Conservation (phyloP, 2,329 filamentous ascomycete species). For the Lachnellula arida region DNA sequence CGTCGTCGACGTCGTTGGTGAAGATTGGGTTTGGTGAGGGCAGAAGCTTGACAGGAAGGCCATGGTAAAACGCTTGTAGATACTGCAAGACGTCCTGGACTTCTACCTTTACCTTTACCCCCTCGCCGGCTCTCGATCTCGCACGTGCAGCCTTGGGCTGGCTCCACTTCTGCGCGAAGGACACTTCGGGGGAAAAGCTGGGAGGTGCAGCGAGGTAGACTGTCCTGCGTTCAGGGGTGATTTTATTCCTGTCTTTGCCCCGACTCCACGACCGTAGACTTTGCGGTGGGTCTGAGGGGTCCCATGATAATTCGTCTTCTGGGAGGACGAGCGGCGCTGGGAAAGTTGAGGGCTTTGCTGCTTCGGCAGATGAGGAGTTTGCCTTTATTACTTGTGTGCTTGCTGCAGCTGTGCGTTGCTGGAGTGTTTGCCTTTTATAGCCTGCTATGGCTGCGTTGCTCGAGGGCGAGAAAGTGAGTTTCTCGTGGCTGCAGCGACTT, state of each 20-base stretch:
- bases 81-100: conserved; percentile 19
- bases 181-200: conserved; percentile 3
- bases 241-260: conserved; percentile 18
- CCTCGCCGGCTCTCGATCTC: neutral
- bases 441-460: conserved; percentile 1
- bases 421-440: conserved; percentile 7
- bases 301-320: conserved; percentile 21
- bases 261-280: conserved; percentile 22
- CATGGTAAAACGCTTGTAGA: conserved; percentile 25
- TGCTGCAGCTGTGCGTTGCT: conserved; percentile 7
- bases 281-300: conserved; percentile 20
- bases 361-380: neutral
- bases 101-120: conserved; percentile 5
- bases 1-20: conserved; percentile 8
- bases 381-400: neutral
- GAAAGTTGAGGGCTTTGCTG: conserved; percentile 11
- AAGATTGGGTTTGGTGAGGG: conserved; percentile 13
- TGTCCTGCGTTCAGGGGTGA: conserved; percentile 15
- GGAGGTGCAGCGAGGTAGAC: conserved; percentile 26
- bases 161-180: conserved; percentile 10
- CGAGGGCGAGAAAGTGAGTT: conserved; percentile 6
- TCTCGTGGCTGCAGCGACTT: conserved; percentile 3
- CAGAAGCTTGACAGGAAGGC: conserved; percentile 22
- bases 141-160: neutral
- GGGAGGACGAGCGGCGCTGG: conserved; percentile 24